These are phyloP conservation scores for Neopestalotiopsis sp. DNA, from an alignment of 2,329 filamentous ascomycete species.

Conservation along the genomic window DNA sequence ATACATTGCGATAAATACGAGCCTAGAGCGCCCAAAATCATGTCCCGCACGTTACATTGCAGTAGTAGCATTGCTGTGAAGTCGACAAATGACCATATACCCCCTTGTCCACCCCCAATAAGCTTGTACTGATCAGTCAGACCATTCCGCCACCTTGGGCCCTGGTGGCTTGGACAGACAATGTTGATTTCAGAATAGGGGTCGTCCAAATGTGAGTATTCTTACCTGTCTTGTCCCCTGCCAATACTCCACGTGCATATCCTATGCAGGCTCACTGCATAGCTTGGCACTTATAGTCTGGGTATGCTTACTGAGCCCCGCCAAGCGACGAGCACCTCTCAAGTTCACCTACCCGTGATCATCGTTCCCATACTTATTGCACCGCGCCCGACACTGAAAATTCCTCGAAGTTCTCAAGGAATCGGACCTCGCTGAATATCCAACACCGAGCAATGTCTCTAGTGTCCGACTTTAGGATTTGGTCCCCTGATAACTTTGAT, in stretches of 20 bases:
- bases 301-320: too few relatives aligned
- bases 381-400: background rate
- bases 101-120: background rate
- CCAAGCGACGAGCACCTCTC: too few relatives aligned
- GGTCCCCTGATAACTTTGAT: background rate
- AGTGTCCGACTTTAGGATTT: background rate
- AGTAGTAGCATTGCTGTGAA: background rate
- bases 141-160: background rate
- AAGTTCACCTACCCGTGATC: background rate
- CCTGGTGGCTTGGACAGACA: background rate
- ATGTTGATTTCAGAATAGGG: background rate
- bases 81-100: background rate
- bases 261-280: too few relatives aligned
- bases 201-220: background rate
- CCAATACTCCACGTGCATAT: too few relatives aligned
- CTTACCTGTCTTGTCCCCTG: too few relatives aligned
- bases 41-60: background rate
- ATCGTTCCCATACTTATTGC: too few relatives aligned
- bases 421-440: background rate
- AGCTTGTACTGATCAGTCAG: background rate
- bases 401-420: background rate
- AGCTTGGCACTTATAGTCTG: too few relatives aligned
- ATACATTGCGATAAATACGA: background rate
- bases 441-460: background rate
- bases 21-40: background rate